Percentiles rank a stretch among this genome's conserved stretches.
Conservation (phyloP, 495 filamentous ascomycete genomes). For the Glutinoglossum americanum region DNA sequence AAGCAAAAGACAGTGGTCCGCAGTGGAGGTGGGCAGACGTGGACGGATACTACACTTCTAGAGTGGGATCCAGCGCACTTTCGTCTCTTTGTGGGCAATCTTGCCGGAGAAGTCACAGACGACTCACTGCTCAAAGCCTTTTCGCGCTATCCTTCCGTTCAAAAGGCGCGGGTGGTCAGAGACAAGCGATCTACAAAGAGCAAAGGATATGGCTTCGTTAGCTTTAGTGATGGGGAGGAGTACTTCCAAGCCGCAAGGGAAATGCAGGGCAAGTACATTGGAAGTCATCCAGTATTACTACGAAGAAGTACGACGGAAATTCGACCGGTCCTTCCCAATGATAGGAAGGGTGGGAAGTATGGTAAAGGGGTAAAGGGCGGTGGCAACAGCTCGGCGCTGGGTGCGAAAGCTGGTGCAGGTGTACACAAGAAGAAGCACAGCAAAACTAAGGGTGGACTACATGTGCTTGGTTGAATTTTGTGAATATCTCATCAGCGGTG, state of each 20-base stretch:
- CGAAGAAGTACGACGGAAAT: constrained; percentile 81
- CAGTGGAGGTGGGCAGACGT: constrained; percentile 71
- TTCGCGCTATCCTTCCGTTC: constrained; percentile 61
- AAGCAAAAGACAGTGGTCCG: constrained; percentile 58
- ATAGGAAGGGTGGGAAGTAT: constrained; percentile 18
- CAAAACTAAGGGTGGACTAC: constrained; percentile 63
- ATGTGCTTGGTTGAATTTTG: constrained; percentile 40
- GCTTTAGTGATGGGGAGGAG: constrained; percentile 84
- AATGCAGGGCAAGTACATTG: constrained; percentile 99
- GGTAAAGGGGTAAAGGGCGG: constrained; percentile 24
- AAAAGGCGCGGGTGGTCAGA: constrained; percentile 83
- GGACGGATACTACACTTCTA: constrained; percentile 65
- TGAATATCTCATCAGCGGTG: not conserved
- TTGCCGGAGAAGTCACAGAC: constrained; percentile 96
- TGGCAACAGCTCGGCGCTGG: constrained; percentile 17
- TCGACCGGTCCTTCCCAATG: constrained; percentile 34
- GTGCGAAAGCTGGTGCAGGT: constrained; percentile 32
- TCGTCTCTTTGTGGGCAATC: constrained; percentile 84
- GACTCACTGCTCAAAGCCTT: constrained; percentile 90
- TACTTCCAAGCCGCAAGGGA: constrained; percentile 88
- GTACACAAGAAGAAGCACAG: constrained; percentile 48
- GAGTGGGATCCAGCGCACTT: constrained; percentile 96
- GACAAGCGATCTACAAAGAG: constrained; percentile 92
- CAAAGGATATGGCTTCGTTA: constrained; percentile 90
- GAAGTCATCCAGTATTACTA: constrained; percentile 76